Base-by-base conservation (phyloP, 2,329 filamentous ascomycete species). In the Anthostomella pinea region DNA sequence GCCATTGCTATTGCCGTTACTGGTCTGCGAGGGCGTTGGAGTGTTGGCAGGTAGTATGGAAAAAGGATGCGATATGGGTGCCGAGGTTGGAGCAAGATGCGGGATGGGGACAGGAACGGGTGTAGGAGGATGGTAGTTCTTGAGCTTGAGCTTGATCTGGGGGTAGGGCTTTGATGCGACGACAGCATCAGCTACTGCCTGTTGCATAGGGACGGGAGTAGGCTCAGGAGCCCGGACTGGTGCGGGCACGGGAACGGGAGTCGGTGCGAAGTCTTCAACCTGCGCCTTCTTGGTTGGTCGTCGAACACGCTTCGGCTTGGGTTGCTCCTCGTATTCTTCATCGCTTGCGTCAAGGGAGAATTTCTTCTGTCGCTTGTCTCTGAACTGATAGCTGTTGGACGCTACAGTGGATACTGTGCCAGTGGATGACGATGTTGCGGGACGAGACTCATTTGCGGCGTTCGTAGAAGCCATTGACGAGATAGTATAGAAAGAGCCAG, bases 301-400 rank as follows among this genome's bases (percentile, higher is more conserved):
- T 18, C 54, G 46, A 13, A 41, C 42, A 14, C 58, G 53, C 42
- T 60, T 61, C 9, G 50, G 50, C 28, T 58, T 57, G 3, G 53
- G 56, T 14, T 46, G 17, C 43, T 50, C 47, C 4, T 50, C 45
- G 7, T 57, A 59, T 11, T 66, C 65, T 10, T 60, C 61, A 1
- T 63, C 69, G 28, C 69, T 67, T 7, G 69, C 65, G 27, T 74
- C 66, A 4, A 74, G 67, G 2, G 67, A 65, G 61, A 74, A 77
- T 32, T 72, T 70, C 48, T 73, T 73, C 49, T 73, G 72, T 7
- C 72, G 66, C 54, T 77, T 77, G 18, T 73, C 72, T 4, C 75
- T 66, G 43, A 78, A 49, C n/a, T 52, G 68, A 1, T 74, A 74
- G 49, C 74, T 67, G 3, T 75, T 67, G 0, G 74, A 76, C 33